Percentiles rank a stretch among this genome's conserved stretches.
Conservation (phyloP, 1,284 basidiomycete species). For the Malassezia furfur region DNA sequence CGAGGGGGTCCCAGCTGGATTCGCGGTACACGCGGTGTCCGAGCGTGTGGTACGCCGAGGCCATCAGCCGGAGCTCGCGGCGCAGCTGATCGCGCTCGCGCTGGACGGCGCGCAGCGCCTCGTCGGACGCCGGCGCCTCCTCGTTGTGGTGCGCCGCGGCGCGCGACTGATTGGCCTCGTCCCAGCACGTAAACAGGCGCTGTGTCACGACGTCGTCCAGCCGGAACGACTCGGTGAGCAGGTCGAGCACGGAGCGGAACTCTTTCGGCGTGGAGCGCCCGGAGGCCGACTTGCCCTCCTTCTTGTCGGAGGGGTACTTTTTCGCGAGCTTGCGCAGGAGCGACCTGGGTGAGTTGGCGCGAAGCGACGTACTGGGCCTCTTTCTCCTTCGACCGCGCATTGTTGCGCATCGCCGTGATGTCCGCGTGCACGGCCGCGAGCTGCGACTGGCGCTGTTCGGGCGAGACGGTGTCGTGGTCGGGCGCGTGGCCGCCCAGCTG, state of each 20-base stretch:
- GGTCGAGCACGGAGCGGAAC: background rate
- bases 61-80: slow-evolving; percentile 13
- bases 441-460: background rate
- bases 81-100: slow-evolving; percentile 14
- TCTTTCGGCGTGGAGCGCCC: slow-evolving; percentile 5
- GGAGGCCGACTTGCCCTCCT: background rate
- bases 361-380: slow-evolving; percentile 7
- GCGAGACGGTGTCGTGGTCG: background rate
- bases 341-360: background rate
- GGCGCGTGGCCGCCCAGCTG: background rate
- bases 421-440: slow-evolving; percentile 8
- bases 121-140: background rate
- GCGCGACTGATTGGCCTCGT: background rate
- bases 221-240: slow-evolving; percentile 8
- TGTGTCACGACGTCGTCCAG: slow-evolving; percentile 7
- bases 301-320: background rate
- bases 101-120: background rate
- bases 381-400: slow-evolving; percentile 3
- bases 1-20: background rate
- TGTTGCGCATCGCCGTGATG: slow-evolving; percentile 12
- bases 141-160: background rate
- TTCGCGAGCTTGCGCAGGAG: slow-evolving; percentile 7
- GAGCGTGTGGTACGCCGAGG: slow-evolving; percentile 14
- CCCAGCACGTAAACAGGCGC: slow-evolving; percentile 3
- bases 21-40: slow-evolving; percentile 8